phyloP scores from a whole-genome alignment of 768 basidiomycete genomes.

The Mycena filopes region DNA sequence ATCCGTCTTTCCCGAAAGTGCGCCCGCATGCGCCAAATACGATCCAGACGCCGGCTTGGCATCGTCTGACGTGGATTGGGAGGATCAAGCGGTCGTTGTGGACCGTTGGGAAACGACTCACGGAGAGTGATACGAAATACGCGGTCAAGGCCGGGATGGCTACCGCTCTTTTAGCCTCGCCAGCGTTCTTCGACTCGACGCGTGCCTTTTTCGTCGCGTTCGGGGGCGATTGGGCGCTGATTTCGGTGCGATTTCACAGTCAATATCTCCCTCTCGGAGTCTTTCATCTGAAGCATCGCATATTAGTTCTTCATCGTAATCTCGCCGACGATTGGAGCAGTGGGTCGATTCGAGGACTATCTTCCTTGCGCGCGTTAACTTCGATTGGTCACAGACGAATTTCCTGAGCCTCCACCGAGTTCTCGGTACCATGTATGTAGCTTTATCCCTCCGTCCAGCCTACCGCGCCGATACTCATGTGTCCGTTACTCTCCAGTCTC shows the following conservation, averaged over 20 bases:
- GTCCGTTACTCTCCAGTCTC: constrained; percentile 59
- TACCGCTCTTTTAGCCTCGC: constrained; percentile 82
- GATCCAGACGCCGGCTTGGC: constrained; percentile 77
- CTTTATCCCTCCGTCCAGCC: constrained; percentile 10
- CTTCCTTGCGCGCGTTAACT: constrained; percentile 18
- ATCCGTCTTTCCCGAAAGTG: constrained; percentile 83
- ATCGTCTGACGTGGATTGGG: constrained; percentile 68
- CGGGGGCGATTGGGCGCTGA: constrained; percentile 95
- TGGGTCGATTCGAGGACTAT: constrained; percentile 43
- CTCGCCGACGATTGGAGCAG: constrained; percentile 89
- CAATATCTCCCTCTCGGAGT: background rate
- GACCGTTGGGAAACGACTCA: constrained; percentile 71
- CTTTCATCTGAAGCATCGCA: constrained; percentile 17
- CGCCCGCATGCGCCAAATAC: constrained; percentile 88
- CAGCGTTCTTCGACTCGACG: constrained; percentile 87
- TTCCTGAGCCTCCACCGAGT: constrained; percentile 85
- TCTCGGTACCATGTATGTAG: constrained; percentile 81
- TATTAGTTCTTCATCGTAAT: constrained; percentile 94
- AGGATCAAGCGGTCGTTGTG: constrained; percentile 77
- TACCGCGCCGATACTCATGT: constrained; percentile 22
- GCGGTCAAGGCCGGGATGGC: constrained; percentile 90
- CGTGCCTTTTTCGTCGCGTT: constrained; percentile 83
- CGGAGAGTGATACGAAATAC: constrained; percentile 84
- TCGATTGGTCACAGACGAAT: constrained; percentile 71
- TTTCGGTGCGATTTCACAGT: constrained; percentile 73